Conservation (phyloP, 2,329 filamentous ascomycete genomes). For the Colletotrichum incanum region DNA sequence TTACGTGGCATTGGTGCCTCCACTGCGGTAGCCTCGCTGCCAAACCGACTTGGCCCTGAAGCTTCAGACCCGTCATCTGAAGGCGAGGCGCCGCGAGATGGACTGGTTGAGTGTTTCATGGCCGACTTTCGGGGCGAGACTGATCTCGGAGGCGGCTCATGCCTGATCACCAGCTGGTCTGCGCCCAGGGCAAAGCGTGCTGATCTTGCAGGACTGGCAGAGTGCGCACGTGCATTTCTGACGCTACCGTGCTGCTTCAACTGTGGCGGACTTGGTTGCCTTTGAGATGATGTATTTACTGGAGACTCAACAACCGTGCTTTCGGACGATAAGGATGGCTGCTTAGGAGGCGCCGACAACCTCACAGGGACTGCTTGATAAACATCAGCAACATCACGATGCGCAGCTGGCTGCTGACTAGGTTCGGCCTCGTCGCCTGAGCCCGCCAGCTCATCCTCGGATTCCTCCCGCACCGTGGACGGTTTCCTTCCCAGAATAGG, state of each 20-base stretch:
- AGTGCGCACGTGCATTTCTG: slow-evolving; percentile 57
- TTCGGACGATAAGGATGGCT: slow-evolving; percentile 35
- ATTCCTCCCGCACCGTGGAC: slow-evolving; percentile 63
- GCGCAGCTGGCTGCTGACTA: slow-evolving; percentile 12
- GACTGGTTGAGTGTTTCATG: slow-evolving; percentile 74
- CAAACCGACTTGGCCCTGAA: slow-evolving; percentile 51
- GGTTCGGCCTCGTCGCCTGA: slow-evolving; percentile 31
- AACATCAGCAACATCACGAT: slow-evolving; percentile 44
- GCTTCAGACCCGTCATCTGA: slow-evolving; percentile 64
- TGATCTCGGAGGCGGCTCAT: slow-evolving; percentile 79
- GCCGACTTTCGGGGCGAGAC: slow-evolving; percentile 85
- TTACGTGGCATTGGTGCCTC: slow-evolving; percentile 64
- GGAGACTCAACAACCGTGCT: slow-evolving; percentile 36
- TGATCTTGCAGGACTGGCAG: slow-evolving; percentile 76
- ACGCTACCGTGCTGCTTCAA: slow-evolving; percentile 42
- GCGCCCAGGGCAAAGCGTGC: slow-evolving; percentile 76
- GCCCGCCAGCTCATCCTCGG: slow-evolving; percentile 57
- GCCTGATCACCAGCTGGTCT: slow-evolving; percentile 71
- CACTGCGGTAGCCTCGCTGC: slow-evolving; percentile 46
- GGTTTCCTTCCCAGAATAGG: slow-evolving; percentile 56
- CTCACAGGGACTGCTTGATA: slow-evolving; percentile 56
- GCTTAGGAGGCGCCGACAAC: slow-evolving; percentile 36
- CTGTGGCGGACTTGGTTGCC: slow-evolving; percentile 21
- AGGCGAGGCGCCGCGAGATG: slow-evolving; percentile 68
- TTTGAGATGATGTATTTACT: slow-evolving; percentile 25